Percentiles rank a stretch among this genome's conserved stretches.
phyloP scores from a whole-genome alignment of 2,329 filamentous ascomycete genomes.

The Coniosporium tulheliwenetii region DNA sequence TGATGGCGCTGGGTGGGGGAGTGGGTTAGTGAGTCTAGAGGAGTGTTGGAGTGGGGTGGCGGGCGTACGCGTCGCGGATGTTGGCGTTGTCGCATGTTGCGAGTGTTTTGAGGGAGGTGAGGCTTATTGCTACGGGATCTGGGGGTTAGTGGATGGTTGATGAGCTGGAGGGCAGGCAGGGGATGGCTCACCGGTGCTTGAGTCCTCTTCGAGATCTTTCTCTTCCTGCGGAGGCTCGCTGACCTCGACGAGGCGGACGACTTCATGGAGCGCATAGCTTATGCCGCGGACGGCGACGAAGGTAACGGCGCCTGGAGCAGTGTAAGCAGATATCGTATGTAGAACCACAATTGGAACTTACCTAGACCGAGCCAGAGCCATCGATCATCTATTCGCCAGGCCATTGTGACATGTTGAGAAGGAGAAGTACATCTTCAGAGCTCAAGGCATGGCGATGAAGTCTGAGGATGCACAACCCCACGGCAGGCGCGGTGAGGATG shows the following conservation, averaged over 20 bases:
- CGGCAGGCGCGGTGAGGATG: not conserved
- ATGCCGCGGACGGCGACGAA: conserved; percentile 43
- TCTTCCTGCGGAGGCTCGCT: conserved; percentile 48
- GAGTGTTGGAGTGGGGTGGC: conserved; percentile 12
- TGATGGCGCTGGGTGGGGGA: conserved; percentile 10
- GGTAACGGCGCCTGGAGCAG: conserved; percentile 38
- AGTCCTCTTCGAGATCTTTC: conserved; percentile 60
- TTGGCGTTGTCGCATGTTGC: conserved; percentile 24
- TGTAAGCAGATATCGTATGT: conserved; percentile 21
- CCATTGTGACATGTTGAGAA: conserved; percentile 14
- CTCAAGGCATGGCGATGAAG: conserved; percentile 1
- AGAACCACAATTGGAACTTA: conserved; percentile 6
- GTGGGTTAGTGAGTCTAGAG: not conserved
- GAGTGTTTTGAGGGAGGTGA: conserved; percentile 23
- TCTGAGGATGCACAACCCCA: not conserved
- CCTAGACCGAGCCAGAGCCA: conserved; percentile 31
- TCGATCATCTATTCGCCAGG: conserved; percentile 23
- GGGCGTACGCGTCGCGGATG: conserved; percentile 21
- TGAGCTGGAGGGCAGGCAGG: conserved; percentile 6
- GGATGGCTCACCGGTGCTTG: conserved; percentile 41
- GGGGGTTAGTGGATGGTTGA: not conserved
- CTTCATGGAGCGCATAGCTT: conserved; percentile 40
- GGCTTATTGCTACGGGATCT: conserved; percentile 19
- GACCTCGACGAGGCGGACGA: conserved; percentile 51
- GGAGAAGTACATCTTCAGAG: conserved; percentile 1